Evolutionary conservation across 257 asterid species (phyloP).

Genomic region (Penstemon newberryi): DNA sequence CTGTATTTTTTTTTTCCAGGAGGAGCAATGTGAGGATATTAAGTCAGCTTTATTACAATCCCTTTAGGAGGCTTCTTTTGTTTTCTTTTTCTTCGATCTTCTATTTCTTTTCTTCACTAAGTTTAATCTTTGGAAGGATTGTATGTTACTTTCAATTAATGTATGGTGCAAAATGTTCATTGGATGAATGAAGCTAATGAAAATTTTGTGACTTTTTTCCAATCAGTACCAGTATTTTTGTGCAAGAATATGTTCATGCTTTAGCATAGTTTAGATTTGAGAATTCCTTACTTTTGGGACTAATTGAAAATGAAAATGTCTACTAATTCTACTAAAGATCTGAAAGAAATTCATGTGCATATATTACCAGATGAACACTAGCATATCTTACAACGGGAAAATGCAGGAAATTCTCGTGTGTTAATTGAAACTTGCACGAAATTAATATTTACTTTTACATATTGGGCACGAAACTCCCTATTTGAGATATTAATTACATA

Average conservation of each 20-base stretch:
- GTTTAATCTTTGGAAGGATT: neutral
- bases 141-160: conserved; percentile 10
- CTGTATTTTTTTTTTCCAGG: conserved; percentile 21
- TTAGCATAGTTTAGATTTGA: too few species aligned
- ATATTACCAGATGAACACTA: neutral
- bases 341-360: neutral
- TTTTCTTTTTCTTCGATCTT: neutral
- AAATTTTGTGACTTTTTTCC: neutral
- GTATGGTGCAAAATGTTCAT: conserved; percentile 10
- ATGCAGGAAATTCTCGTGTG: too few species aligned
- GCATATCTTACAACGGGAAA: neutral
- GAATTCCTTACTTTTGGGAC: neutral
- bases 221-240: neutral
- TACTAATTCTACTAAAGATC: neutral
- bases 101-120: neutral
- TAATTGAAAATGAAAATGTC: neutral
- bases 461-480: too few species aligned
- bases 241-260: neutral
- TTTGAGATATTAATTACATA: too few species aligned
- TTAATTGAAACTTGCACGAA: too few species aligned
- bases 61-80: neutral
- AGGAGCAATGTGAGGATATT: conserved; percentile 25
- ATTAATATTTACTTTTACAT: too few species aligned
- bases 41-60: neutral
- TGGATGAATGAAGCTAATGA: conserved; percentile 3